Evolutionary conservation across 768 basidiomycete species (phyloP), one percentile per base, ranked within the genome.

Genomic region (Antrodiella citrinella): DNA sequence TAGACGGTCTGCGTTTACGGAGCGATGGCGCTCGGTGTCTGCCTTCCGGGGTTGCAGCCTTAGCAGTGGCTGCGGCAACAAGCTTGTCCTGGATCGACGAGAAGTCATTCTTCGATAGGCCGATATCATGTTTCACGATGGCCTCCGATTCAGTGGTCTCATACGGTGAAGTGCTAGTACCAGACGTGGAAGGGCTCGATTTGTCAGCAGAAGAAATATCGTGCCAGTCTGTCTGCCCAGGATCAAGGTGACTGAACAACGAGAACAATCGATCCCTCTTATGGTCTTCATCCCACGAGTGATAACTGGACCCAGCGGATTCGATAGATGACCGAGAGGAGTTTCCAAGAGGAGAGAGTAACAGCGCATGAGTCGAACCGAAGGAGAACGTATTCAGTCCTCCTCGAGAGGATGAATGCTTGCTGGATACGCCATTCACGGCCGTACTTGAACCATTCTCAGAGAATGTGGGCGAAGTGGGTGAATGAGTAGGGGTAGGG

Each of bases 241-340:
- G 62, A 44, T 78, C 78, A 7, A 69, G 62, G 47, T 78, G 76
- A 26, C 65, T 72, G 62, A 89, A 80, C 20, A 86, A 57, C 43
- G 70, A 74, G 47, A 77, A 64, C 45, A 74, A 63, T 42, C 71
- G 71, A 54, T 84, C 80, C 51, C 76, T 76, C 55, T 67, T 69
- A 52, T 82, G 66, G 44, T 66, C 80, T 19, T 68, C 81, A 49
- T 88, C 85, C 76, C 76, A 82, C 3, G 88, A 88, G 62, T 91
- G 88, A 63, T 87, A 91, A 65, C 90, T 91, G 2, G 90, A 92
- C 13, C 90, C 87, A 26, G 73, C 75, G 9, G 88, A 90, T 51
- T 82, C 86, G 19, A 91, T 67, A 4, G 90, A 91, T 12, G 87
- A 86, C 23, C 82, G 76, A 23, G 89, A 91, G 4, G 86, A 85